A percentile compares a stretch with the other conserved stretches of the same genome.
These are phyloP conservation scores for Hypsizygus marmoreus DNA, from an alignment of 768 basidiomycete genomes.

Conservation along the genomic window DNA sequence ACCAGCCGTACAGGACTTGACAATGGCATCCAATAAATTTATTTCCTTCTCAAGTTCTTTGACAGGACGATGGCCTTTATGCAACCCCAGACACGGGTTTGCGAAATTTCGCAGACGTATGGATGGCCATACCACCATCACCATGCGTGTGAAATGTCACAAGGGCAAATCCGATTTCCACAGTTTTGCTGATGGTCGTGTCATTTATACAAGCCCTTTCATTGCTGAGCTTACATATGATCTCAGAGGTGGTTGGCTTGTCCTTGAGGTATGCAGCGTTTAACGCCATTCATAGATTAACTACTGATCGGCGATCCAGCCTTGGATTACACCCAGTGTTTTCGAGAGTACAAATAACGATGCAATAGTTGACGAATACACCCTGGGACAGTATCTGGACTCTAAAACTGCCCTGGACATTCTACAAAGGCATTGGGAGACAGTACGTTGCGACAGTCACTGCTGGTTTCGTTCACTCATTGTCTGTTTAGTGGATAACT, in stretches of 20 bases:
- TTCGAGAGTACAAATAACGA: slow-evolving; percentile 63
- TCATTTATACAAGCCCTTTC: too few species aligned
- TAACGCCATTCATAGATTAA: background rate
- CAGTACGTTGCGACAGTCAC: slow-evolving; percentile 31
- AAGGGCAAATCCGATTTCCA: too few species aligned
- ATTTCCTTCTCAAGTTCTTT: too few species aligned
- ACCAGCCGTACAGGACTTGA: too few species aligned
- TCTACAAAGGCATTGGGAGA: slow-evolving; percentile 58
- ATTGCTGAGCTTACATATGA: slow-evolving; percentile 2
- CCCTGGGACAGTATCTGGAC: slow-evolving; percentile 56
- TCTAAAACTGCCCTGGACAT: slow-evolving; percentile 39
- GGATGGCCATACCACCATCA: too few species aligned
- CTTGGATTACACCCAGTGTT: slow-evolving; percentile 79
- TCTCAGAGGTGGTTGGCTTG: slow-evolving; percentile 62
- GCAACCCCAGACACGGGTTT: too few species aligned
- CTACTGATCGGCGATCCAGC: slow-evolving; percentile 35
- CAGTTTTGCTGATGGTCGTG: too few species aligned
- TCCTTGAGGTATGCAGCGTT: slow-evolving; percentile 46
- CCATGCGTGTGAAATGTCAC: too few species aligned
- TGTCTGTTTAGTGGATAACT: slow-evolving; percentile 51
- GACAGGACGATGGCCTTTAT: too few species aligned
- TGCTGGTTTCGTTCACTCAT: background rate
- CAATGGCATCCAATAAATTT: too few species aligned
- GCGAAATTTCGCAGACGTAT: too few species aligned
- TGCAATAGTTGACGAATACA: slow-evolving; percentile 62